A percentile compares a stretch with the other conserved stretches of the same genome.
Conservation (phyloP, 2,329 filamentous ascomycete species). For the Neobulgaria alba region DNA sequence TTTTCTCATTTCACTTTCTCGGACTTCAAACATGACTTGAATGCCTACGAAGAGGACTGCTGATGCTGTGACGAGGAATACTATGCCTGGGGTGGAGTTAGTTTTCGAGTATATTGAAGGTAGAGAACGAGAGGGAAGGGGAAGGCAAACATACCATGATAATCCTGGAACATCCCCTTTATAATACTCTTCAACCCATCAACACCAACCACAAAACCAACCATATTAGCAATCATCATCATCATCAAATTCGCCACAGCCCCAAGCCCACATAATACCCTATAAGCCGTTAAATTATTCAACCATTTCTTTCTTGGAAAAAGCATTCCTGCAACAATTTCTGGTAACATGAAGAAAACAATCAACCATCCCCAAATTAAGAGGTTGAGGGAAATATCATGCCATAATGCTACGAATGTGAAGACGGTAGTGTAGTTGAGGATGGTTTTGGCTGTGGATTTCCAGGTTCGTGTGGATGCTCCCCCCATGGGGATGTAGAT, state of each 20-base stretch:
- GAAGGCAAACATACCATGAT: slow-evolving; percentile 52
- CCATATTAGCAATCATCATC: slow-evolving; percentile 93
- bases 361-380: slow-evolving; percentile 97
- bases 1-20: slow-evolving; percentile 72
- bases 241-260: slow-evolving; percentile 79
- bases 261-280: slow-evolving; percentile 71
- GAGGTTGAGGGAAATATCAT: slow-evolving; percentile 85
- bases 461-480: slow-evolving; percentile 38
- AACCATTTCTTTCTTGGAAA: slow-evolving; percentile 68
- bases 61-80: slow-evolving; percentile 66
- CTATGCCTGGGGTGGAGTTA: slow-evolving; percentile 49
- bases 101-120: too few relatives aligned
- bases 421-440: slow-evolving; percentile 79
- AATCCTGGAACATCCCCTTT: slow-evolving; percentile 65
- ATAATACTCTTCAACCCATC: slow-evolving; percentile 78
- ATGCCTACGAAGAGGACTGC: slow-evolving; percentile 72
- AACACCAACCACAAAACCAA: slow-evolving; percentile 87
- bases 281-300: slow-evolving; percentile 59
- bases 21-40: slow-evolving; percentile 94
- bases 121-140: too few relatives aligned
- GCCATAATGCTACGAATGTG: slow-evolving; percentile 96
- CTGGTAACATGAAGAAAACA: slow-evolving; percentile 86
- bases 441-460: slow-evolving; percentile 48
- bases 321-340: slow-evolving; percentile 61
- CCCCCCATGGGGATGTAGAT: slow-evolving; percentile 90